Conservation (phyloP, 2,329 filamentous ascomycete genomes). For the Colletotrichum tamarilloi region DNA sequence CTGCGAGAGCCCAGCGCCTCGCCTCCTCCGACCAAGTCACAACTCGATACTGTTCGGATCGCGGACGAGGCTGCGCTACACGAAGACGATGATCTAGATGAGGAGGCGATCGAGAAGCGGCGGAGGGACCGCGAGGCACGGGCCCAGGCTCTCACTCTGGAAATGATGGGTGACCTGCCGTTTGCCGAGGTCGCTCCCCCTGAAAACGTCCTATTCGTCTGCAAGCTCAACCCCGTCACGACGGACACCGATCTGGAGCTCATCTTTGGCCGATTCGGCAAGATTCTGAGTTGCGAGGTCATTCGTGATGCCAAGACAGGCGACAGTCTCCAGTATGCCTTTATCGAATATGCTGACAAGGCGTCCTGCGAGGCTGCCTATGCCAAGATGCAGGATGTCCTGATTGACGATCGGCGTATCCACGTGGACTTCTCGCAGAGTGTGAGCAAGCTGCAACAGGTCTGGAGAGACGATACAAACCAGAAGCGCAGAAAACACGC, state of each 20-base stretch:
- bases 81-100: conserved; percentile 76
- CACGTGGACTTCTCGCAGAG: conserved; percentile 99
- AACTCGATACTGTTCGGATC: conserved; percentile 91
- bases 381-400: conserved; percentile 97
- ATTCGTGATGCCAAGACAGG: conserved; percentile 94
- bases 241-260: conserved; percentile 93
- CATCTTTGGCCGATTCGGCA: conserved; percentile 97
- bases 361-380: conserved; percentile 94
- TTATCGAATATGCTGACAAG: conserved; percentile 96
- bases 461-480: conserved; percentile 89
- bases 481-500: conserved; percentile 72
- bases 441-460: conserved; percentile 86
- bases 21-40: conserved; percentile 83
- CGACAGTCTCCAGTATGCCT: conserved; percentile 96
- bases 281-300: conserved; percentile 94
- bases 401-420: conserved; percentile 97
- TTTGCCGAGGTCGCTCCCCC: conserved; percentile 98
- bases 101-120: conserved; percentile 82
- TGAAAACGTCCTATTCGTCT: conserved; percentile 97
- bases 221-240: conserved; percentile 97
- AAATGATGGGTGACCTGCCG: conserved; percentile 97
- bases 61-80: conserved; percentile 87
- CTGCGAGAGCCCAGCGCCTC: conserved; percentile 82
- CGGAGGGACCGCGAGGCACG: conserved; percentile 90
- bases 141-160: conserved; percentile 92